These are phyloP conservation scores for Mycosphaerelloides madeirae DNA, from an alignment of 2,329 filamentous ascomycete genomes.

Conservation along the genomic window DNA sequence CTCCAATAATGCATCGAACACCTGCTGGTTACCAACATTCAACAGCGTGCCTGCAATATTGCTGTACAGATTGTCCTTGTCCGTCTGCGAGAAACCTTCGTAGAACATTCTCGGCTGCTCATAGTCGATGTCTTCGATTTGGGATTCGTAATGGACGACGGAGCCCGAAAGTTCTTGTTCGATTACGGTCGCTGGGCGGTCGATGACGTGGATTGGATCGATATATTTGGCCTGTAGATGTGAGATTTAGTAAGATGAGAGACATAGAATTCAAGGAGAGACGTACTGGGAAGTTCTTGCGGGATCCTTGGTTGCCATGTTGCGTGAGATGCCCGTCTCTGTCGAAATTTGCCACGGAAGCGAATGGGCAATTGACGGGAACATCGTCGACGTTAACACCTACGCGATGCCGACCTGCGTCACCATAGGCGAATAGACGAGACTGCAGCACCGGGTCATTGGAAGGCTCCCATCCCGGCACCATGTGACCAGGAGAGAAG, in stretches of 20 bases:
- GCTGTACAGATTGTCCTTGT: slow-evolving; percentile 25
- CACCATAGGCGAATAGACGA: slow-evolving; percentile 46
- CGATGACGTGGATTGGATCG: slow-evolving; percentile 25
- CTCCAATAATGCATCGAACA: slow-evolving; percentile 20
- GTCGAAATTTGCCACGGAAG: slow-evolving; percentile 24
- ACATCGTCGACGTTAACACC: slow-evolving; percentile 51
- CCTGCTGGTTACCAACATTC: slow-evolving; percentile 24
- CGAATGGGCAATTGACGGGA: slow-evolving; percentile 45
- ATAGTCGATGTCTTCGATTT: slow-evolving; percentile 26
- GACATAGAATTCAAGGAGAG: too few relatives aligned
- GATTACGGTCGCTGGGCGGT: slow-evolving; percentile 19
- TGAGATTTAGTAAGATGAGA: too few relatives aligned
- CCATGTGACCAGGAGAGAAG: slow-evolving; percentile 50
- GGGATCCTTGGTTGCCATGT: slow-evolving; percentile 23
- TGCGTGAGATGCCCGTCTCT: slow-evolving; percentile 28
- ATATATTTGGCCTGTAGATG: slow-evolving; percentile 25
- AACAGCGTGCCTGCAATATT: slow-evolving; percentile 29
- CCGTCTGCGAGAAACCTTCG: slow-evolving; percentile 21
- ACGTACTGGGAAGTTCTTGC: slow-evolving; percentile 24
- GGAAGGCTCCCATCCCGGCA: slow-evolving; percentile 49
- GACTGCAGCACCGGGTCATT: slow-evolving; percentile 48
- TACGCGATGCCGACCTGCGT: slow-evolving; percentile 49
- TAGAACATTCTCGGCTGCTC: slow-evolving; percentile 29
- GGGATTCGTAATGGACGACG: slow-evolving; percentile 22
- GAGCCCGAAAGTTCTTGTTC: slow-evolving; percentile 18